These are phyloP conservation scores for Penicillium macrosclerotiorum DNA, from an alignment of 495 filamentous ascomycete species.

Conservation along the genomic window DNA sequence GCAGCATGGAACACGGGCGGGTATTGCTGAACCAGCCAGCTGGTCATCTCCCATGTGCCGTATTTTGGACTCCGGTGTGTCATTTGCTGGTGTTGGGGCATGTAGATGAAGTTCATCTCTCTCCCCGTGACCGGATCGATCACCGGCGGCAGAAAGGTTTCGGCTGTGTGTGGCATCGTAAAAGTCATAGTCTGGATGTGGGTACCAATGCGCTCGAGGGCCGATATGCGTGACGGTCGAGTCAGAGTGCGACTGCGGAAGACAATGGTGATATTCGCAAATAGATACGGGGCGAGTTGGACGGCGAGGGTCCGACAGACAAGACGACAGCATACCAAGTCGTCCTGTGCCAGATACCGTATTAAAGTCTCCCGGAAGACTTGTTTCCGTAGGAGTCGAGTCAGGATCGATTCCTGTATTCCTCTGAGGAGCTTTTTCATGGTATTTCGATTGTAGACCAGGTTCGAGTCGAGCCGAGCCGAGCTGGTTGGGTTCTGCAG, in stretches of 20 bases:
- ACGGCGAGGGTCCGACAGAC: slow-evolving; percentile 51
- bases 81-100: slow-evolving; percentile 51
- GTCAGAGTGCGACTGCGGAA: slow-evolving; percentile 72
- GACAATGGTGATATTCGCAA: slow-evolving; percentile 44
- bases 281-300: slow-evolving; percentile 47
- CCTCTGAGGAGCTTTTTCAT: too few species aligned
- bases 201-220: slow-evolving; percentile 67
- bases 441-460: too few species aligned
- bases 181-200: slow-evolving; percentile 70
- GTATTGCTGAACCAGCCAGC: slow-evolving; percentile 75
- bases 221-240: slow-evolving; percentile 61
- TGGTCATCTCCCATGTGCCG: slow-evolving; percentile 58
- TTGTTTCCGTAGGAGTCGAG: slow-evolving; percentile 50
- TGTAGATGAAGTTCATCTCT: slow-evolving; percentile 72
- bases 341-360: slow-evolving; percentile 34
- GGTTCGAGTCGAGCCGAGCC: too few species aligned
- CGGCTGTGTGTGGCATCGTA: slow-evolving; percentile 61
- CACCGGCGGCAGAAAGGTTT: slow-evolving; percentile 75
- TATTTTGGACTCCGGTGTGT: slow-evolving; percentile 59
- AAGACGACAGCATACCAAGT: slow-evolving; percentile 47
- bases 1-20: slow-evolving; percentile 80
- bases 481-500: too few species aligned
- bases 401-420: slow-evolving; percentile 22
- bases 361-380: slow-evolving; percentile 42
- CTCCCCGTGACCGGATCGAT: slow-evolving; percentile 68